A percentile compares a stretch with the other conserved stretches of the same genome.
phyloP scores from a whole-genome alignment of 306 rosid genomes.

The Lupinus albus region DNA sequence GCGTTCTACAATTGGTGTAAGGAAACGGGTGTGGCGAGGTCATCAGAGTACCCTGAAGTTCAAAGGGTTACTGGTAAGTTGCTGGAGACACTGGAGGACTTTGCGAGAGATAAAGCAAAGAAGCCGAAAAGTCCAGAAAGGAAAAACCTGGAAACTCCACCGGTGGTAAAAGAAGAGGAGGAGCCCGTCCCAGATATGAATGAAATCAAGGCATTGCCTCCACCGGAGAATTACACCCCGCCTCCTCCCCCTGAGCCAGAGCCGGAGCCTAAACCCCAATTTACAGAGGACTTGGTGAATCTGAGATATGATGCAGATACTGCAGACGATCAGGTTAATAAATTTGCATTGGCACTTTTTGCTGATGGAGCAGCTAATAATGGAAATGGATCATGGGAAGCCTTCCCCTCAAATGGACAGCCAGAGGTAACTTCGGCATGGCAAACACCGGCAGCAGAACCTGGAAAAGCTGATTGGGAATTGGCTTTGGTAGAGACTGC shows the following conservation, averaged over 20 bases:
- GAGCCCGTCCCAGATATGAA: constrained; percentile 81
- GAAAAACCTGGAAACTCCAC: constrained; percentile 59
- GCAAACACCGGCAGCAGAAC: constrained; percentile 94
- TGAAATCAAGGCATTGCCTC: constrained; percentile 88
- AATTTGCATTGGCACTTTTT: constrained; percentile 83
- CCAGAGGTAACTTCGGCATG: constrained; percentile 93
- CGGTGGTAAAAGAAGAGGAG: constrained; percentile 61
- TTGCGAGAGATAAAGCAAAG: constrained; percentile 90
- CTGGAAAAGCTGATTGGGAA: constrained; percentile 96
- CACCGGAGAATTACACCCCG: constrained; percentile 82
- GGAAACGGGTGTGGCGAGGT: constrained; percentile 79
- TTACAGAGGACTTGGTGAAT: constrained; percentile 71
- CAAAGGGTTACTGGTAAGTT: constrained; percentile 87
- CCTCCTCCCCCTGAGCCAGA: constrained; percentile 75
- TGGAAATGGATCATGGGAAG: constrained; percentile 94
- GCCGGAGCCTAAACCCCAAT: constrained; percentile 56
- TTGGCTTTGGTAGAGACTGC: constrained; percentile 94
- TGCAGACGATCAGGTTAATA: constrained; percentile 89
- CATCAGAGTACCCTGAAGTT: constrained; percentile 93
- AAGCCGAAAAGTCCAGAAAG: constrained; percentile 83
- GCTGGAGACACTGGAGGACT: constrained; percentile 92
- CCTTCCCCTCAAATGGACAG: constrained; percentile 86
- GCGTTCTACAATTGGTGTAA: constrained; percentile 79
- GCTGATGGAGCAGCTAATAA: constrained; percentile 68
- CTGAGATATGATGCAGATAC: constrained; percentile 73